These are phyloP conservation scores for Pseudogymnoascus sp. DNA, from an alignment of 2,329 filamentous ascomycete species.

Conservation along the genomic window DNA sequence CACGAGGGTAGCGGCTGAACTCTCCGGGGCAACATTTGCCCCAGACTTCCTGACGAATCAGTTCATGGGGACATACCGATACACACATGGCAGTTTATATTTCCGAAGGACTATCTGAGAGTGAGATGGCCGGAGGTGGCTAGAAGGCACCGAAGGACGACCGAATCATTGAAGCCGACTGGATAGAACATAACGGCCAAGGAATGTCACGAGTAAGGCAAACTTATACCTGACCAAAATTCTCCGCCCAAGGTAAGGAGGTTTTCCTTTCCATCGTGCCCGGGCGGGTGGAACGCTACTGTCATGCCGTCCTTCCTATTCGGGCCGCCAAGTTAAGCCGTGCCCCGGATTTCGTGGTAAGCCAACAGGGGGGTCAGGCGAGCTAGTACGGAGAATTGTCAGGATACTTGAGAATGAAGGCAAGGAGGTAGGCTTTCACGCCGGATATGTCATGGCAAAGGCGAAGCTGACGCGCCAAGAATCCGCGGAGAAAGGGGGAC, in stretches of 20 bases:
- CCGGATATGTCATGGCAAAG: not conserved
- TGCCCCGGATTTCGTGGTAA: not conserved
- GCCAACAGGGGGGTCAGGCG: not conserved
- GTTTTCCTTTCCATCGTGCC: not conserved
- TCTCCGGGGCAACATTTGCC: not conserved
- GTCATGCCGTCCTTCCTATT: not conserved
- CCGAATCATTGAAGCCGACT: not conserved
- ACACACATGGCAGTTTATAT: conserved; percentile 7
- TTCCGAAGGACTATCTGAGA: not conserved
- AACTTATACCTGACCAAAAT: not conserved
- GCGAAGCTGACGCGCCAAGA: not conserved
- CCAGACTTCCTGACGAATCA: not conserved
- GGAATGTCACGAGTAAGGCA: not conserved
- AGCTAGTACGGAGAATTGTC: not conserved
- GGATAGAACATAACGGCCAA: not conserved
- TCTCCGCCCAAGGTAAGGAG: not conserved
- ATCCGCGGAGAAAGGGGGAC: not conserved
- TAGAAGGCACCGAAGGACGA: conserved; percentile 4
- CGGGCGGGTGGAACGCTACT: conserved; percentile 4
- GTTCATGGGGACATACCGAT: not conserved
- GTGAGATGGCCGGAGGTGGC: not conserved
- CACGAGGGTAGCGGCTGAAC: not conserved
- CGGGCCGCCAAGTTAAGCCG: not conserved
- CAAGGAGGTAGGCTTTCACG: not conserved
- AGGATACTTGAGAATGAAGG: not conserved